Evolutionary conservation across 495 filamentous ascomycete species (phyloP), one percentile per base, ranked within the genome.

Genomic region (Penicillium nucicola): DNA sequence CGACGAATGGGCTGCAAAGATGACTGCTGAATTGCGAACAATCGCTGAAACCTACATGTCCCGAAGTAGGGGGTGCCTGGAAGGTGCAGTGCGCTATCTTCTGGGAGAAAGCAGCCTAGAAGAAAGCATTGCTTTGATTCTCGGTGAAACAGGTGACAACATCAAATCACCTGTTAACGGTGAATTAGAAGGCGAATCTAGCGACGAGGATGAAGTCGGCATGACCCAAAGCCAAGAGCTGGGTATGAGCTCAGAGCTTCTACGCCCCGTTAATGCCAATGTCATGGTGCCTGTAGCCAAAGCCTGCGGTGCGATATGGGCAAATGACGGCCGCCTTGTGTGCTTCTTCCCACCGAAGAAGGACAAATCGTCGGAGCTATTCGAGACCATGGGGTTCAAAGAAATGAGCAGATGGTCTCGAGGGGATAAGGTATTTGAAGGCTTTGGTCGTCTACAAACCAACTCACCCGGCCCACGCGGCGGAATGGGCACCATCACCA

Each of bases 281-380:
- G 84, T 84, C 20, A 86, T 88, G 59, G 85, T 91, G 7, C 90
- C 90, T 12, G 70, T 87, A 42, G 88, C 87, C 4, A 83, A 83
- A 56, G 78, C 69, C 17, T 95, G 88, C 62, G 88, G 90, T 38
- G 87, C 86, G 11, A 72, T 82, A 12, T 96, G 90, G 75, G 83
- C 88, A 13, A 79, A 82, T 40, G 82, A 89, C 57, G 92, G 92
- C 18, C 81, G 81, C 38, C 76, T 97, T 7, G 81, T 92, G 17
- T 95, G 90, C 70, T 95, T 92, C 57, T 95, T 95, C 58, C 88
- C 87, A 3, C 84, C 86, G 7, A 91, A 89, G 63, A 84, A 86
- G 60, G 86, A 90, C 46, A 86, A 82, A 52, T 77, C 85, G 18
- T 78, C 74, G 31, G 80, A 80, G 11, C 59, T 90, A 11, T 76